Evolutionary conservation across 2,329 filamentous ascomycete species (phyloP).

Genomic region (Penicillium verrucosum): DNA sequence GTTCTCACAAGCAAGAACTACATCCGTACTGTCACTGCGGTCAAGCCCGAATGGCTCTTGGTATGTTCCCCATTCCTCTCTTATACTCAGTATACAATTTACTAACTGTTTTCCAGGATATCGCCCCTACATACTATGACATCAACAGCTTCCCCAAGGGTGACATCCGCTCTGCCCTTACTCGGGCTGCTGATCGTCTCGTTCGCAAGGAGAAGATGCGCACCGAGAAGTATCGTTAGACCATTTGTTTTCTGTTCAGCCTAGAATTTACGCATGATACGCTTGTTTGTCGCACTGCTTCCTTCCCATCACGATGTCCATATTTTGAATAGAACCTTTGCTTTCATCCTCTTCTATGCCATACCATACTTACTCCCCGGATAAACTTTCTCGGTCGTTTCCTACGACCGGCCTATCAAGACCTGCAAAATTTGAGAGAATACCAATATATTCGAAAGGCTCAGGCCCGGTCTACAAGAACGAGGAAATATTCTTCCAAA

Average conservation of each 20-base stretch:
- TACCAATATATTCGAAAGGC: neutral
- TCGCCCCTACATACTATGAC: slow-evolving; percentile 91
- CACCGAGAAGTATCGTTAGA: slow-evolving; percentile 36
- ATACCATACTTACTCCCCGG: neutral
- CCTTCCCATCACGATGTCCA: slow-evolving; percentile 3
- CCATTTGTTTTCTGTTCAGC: slow-evolving; percentile 4
- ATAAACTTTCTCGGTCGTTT: neutral
- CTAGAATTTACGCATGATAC: slow-evolving; percentile 11
- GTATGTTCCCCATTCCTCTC: slow-evolving; percentile 51
- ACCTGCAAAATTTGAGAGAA: neutral
- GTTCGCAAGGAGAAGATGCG: slow-evolving; percentile 53
- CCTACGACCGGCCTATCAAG: neutral
- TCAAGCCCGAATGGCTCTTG: slow-evolving; percentile 91
- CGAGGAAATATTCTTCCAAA: neutral
- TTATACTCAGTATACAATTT: neutral
- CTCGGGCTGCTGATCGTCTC: slow-evolving; percentile 54
- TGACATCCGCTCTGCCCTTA: slow-evolving; percentile 70
- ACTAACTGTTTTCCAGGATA: slow-evolving; percentile 60
- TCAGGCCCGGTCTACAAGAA: neutral
- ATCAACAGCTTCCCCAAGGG: slow-evolving; percentile 76
- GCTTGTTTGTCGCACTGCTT: slow-evolving; percentile 15
- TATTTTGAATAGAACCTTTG: slow-evolving; percentile 2
- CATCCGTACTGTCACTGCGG: slow-evolving; percentile 85
- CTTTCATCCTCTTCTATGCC: neutral
- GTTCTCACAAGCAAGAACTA: slow-evolving; percentile 98